Evolutionary conservation across 1,284 basidiomycete species (phyloP).

Genomic region (Leccinum pachyderme): DNA sequence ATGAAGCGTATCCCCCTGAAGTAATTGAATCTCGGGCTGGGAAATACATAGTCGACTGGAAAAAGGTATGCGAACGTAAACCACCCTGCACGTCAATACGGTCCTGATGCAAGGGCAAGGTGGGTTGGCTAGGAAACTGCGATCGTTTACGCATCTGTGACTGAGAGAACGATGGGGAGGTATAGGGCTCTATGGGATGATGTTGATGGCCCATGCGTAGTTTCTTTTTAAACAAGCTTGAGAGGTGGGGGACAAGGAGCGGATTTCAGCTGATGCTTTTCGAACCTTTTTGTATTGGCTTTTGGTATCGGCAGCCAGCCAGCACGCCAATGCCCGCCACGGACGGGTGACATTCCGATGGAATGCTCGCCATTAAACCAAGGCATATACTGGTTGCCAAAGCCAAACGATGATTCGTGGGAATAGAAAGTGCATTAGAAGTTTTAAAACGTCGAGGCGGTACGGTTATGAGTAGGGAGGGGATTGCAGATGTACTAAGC

Average conservation of each 20-base stretch:
- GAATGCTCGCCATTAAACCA: neutral
- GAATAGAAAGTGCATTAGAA: constrained; percentile 1
- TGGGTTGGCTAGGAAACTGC: neutral
- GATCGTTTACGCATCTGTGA: neutral
- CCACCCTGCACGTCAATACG: neutral
- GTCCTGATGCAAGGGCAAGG: neutral
- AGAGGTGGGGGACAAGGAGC: neutral
- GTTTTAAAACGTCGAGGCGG: neutral
- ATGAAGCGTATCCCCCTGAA: no score
- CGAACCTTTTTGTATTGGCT: constrained; percentile 1
- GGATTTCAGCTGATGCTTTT: neutral
- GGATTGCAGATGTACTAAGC: neutral
- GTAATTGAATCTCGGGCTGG: no score
- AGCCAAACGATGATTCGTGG: constrained; percentile 7
- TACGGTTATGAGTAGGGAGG: neutral
- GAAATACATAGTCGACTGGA: no score
- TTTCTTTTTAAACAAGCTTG: no score
- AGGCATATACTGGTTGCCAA: constrained; percentile 7
- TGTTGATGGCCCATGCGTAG: neutral
- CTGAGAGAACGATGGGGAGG: no score
- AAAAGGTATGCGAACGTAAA: neutral
- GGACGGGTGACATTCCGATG: neutral
- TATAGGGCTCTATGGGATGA: no score
- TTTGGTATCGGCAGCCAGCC: constrained; percentile 14
- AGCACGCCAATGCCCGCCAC: neutral